Evolutionary conservation across 2,329 filamentous ascomycete genomes (phyloP).

Genomic region (Cladosporium halotolerans): DNA sequence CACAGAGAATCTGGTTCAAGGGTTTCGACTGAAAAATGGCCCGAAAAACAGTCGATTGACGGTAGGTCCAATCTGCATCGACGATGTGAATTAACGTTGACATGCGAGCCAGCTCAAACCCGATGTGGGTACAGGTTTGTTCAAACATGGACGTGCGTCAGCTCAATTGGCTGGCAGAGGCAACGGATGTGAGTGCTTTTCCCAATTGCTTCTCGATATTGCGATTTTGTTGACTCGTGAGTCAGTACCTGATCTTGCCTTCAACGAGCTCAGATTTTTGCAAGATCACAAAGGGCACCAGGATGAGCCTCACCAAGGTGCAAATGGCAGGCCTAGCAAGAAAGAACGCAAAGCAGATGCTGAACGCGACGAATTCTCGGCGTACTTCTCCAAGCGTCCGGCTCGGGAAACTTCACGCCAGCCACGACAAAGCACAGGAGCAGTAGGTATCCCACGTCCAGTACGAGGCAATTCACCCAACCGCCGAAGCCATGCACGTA

Average conservation of each 20-base stretch:
- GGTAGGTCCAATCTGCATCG: constrained; percentile 27
- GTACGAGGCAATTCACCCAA: too few species aligned
- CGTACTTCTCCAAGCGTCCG: constrained; percentile 36
- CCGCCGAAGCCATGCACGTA: not conserved
- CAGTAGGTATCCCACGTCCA: too few species aligned
- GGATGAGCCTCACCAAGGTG: constrained; percentile 18
- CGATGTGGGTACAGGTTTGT: constrained; percentile 37
- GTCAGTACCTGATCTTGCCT: constrained; percentile 46
- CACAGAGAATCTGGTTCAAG: constrained; percentile 34
- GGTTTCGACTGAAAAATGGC: constrained; percentile 42
- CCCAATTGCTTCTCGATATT: too few species aligned
- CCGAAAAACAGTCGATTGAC: constrained; percentile 40
- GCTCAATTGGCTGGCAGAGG: constrained; percentile 38
- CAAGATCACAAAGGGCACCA: constrained; percentile 30
- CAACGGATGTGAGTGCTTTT: constrained; percentile 32
- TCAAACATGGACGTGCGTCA: constrained; percentile 45
- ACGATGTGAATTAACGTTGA: constrained; percentile 9
- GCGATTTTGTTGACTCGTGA: constrained; percentile 18
- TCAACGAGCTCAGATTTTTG: constrained; percentile 47
- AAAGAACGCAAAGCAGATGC: constrained; percentile 19
- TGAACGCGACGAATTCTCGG: constrained; percentile 39
- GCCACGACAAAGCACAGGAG: not conserved
- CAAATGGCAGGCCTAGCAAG: constrained; percentile 17
- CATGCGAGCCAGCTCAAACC: constrained; percentile 36
- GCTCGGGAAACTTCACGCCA: not conserved